A percentile compares a stretch with the other conserved stretches of the same genome.
Evolutionary conservation across 1,139 yeast species (phyloP).

Genomic region (Suhomyces wounanorum): DNA sequence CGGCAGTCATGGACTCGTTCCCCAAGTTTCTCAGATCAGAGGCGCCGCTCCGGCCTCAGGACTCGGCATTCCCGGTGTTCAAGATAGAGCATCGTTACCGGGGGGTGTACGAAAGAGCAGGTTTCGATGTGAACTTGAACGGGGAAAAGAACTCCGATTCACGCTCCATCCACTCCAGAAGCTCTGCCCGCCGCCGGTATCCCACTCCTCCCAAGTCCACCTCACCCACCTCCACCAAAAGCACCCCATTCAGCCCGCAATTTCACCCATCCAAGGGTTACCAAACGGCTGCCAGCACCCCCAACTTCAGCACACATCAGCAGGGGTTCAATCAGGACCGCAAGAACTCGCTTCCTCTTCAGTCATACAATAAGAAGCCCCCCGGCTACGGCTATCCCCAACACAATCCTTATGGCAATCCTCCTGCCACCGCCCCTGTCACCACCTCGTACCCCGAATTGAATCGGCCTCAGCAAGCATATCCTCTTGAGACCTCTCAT

Average conservation of each 20-base stretch:
- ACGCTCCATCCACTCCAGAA: constrained; percentile 14
- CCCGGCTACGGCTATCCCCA: constrained; percentile 1
- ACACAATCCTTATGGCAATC: background rate
- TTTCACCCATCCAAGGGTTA: constrained; percentile 9
- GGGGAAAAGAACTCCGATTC: constrained; percentile 14
- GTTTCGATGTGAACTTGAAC: constrained; percentile 52
- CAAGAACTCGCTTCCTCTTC: constrained; percentile 11
- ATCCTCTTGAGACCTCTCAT: background rate
- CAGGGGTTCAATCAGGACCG: constrained; percentile 6
- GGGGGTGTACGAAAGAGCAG: constrained; percentile 68
- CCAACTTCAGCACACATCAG: constrained; percentile 11
- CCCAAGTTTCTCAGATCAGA: constrained; percentile 35
- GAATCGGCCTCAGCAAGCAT: background rate
- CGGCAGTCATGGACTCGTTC: constrained; percentile 22
- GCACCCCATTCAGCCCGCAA: constrained; percentile 13
- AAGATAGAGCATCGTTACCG: constrained; percentile 55
- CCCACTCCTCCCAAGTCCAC: constrained; percentile 16
- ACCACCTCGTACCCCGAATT: constrained; percentile 5
- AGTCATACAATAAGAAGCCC: background rate
- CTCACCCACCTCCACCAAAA: constrained; percentile 13
- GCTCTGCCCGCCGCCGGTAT: constrained; percentile 6
- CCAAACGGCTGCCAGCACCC: constrained; percentile 12
- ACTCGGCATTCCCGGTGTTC: constrained; percentile 61
- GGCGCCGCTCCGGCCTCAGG: constrained; percentile 34
- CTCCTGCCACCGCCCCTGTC: constrained; percentile 8